Evolutionary conservation across 2,329 filamentous ascomycete genomes (phyloP), one percentile per base, ranked within the genome.

Genomic region (Xylaria sp.): DNA sequence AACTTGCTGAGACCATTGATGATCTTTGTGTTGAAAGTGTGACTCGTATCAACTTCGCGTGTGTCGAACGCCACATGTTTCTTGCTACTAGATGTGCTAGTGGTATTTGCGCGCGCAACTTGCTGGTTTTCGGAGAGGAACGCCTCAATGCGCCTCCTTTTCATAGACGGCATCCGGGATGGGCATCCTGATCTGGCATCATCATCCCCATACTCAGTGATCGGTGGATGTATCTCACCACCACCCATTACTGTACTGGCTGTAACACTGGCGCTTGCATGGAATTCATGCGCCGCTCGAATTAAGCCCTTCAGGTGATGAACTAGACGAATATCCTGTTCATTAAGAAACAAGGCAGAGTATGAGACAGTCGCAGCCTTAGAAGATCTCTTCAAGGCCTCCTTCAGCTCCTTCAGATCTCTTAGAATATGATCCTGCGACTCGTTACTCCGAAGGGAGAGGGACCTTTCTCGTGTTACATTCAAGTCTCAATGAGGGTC

Each of bases 321-420:
- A 18, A 64, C 60, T 39, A 62, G 55, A 37, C 62, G 55, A 30
- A 16, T 52, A 19, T 64, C 62, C 23, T 57, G 55, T 35, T 64
- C 60, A 34, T 62, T 59, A 39, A 64, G 59, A 44, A 58, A 64
- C 9, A 64, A 51, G 16, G 62, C 50, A 4, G 62, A 64, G 23
- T 64, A 64, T 3, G 62, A 62, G 35, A 58, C 57, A 30, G 62
- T 64, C 2, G 62, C 62, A 23, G 58, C 62, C 50, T 64, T 60
- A 35, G 62, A 60, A 13, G 60, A 64, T 51, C 59, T 64, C 51
- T 57, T 62, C 39, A 64, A 49, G 44, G 60, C 60, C 3, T 62
- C 39, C 62, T 64, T 64, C 53, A 64, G 58, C 58, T 64, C 62
- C 48, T 60, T 57, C 6, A 64, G 51, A 23, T 59, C 62, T 57